Percentiles rank a stretch among this genome's conserved stretches.
These are phyloP conservation scores for Fomitopsis betulina DNA, from an alignment of 1,284 basidiomycete genomes.

Conservation along the genomic window DNA sequence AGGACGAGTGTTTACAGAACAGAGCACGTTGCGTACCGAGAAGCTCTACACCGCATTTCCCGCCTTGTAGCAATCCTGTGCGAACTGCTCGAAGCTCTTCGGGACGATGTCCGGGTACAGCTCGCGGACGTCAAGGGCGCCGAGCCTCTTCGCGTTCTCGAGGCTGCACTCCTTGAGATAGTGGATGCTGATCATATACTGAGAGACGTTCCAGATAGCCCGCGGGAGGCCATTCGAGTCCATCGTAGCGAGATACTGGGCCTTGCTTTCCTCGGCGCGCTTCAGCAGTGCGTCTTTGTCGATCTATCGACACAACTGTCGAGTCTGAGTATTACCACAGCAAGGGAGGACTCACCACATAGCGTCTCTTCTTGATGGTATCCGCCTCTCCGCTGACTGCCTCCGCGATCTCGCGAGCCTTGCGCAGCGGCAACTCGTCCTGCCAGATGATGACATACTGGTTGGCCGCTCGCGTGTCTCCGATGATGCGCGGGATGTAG, in stretches of 20 bases:
- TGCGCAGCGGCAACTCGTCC: constrained; percentile 18
- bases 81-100: constrained; percentile 11
- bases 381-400: constrained; percentile 12
- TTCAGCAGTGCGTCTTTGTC: no score
- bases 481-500: constrained; percentile 20
- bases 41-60: no score
- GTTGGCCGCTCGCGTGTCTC: constrained; percentile 23
- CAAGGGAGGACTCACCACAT: background rate
- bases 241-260: no score
- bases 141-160: constrained; percentile 14
- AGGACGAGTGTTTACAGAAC: no score
- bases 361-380: constrained; percentile 6
- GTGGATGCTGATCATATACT: constrained; percentile 14
- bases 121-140: constrained; percentile 13
- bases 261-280: no score
- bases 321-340: no score
- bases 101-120: constrained; percentile 16
- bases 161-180: constrained; percentile 16
- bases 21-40: no score
- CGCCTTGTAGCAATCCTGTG: constrained; percentile 8
- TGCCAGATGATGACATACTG: constrained; percentile 25
- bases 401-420: constrained; percentile 15
- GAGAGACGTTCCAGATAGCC: background rate
- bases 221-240: no score
- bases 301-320: no score